Evolutionary conservation across 2,329 filamentous ascomycete genomes (phyloP).

Genomic region (Xenoacremonium recifei): DNA sequence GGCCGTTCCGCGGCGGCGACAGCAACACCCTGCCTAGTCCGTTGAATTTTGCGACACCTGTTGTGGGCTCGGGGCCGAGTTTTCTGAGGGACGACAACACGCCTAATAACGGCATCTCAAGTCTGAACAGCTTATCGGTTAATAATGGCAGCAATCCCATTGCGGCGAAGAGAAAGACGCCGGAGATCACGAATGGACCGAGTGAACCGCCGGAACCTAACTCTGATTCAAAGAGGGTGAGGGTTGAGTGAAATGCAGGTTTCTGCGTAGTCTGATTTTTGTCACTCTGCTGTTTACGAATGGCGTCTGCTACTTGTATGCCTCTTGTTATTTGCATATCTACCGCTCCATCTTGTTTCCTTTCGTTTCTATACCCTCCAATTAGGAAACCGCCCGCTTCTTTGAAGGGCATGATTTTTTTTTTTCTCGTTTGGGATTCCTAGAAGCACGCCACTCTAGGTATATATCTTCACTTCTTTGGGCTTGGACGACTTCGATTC

Average conservation of each 20-base stretch:
- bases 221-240: slow-evolving; percentile 53
- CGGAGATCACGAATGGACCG: slow-evolving; percentile 44
- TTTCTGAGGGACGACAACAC: slow-evolving; percentile 58
- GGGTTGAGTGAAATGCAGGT: slow-evolving; percentile 52
- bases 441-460: no score
- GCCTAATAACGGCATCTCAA: slow-evolving; percentile 1
- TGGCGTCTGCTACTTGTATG: no score
- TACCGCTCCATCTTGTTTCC: no score
- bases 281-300: no score
- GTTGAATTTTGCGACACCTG: slow-evolving; percentile 86
- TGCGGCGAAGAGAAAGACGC: slow-evolving; percentile 55
- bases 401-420: no score
- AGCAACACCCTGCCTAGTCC: slow-evolving; percentile 90
- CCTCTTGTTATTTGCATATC: not conserved
- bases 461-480: no score
- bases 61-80: slow-evolving; percentile 59
- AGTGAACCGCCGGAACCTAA: slow-evolving; percentile 41
- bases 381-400: no score
- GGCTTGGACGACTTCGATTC: no score
- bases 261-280: no score
- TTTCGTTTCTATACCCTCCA: no score
- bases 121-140: slow-evolving; percentile 19
- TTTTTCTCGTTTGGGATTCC: no score
- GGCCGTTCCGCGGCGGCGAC: slow-evolving; percentile 72
- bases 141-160: slow-evolving; percentile 13